phyloP scores from a whole-genome alignment of 306 rosid species.

The Pterocarpus macrocarpus region DNA sequence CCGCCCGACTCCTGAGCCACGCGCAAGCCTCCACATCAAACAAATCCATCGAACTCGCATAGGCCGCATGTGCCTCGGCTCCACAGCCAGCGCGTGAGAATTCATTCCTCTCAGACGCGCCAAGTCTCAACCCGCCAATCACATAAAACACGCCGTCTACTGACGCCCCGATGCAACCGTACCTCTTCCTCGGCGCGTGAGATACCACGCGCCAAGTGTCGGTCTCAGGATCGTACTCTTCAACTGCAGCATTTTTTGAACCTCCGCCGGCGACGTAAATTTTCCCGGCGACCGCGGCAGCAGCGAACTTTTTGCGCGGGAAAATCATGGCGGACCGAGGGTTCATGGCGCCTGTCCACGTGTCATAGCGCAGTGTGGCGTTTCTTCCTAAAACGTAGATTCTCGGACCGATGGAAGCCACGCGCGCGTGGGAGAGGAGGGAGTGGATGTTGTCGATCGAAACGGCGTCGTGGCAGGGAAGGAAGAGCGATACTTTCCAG shows the following conservation, averaged over 20 bases:
- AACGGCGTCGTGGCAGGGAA: constrained; percentile 48
- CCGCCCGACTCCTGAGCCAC: constrained; percentile 72
- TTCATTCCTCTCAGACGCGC: constrained; percentile 49
- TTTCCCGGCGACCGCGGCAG: constrained; percentile 55
- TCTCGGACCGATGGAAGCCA: constrained; percentile 58
- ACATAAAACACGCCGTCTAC: constrained; percentile 64
- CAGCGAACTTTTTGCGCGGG: constrained; percentile 73
- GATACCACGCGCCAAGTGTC: constrained; percentile 62
- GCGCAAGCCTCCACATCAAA: constrained; percentile 64
- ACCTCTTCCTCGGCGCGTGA: constrained; percentile 63
- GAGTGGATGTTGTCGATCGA: constrained; percentile 47
- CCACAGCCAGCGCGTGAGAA: constrained; percentile 47
- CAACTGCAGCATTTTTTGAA: constrained; percentile 52
- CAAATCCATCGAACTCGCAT: constrained; percentile 85
- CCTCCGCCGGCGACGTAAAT: constrained; percentile 77
- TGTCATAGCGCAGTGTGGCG: constrained; percentile 63
- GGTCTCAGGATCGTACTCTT: constrained; percentile 60
- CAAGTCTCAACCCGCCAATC: constrained; percentile 73
- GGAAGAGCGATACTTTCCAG: constrained; percentile 60
- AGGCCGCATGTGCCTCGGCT: constrained; percentile 61
- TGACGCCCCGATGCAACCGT: constrained; percentile 78
- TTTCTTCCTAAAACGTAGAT: constrained; percentile 65
- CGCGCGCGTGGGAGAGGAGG: constrained; percentile 64
- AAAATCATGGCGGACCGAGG: constrained; percentile 56
- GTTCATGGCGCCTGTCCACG: constrained; percentile 64